Conservation (phyloP, 139 green algal genomes). For the Auxenochlorella protothecoides region DNA sequence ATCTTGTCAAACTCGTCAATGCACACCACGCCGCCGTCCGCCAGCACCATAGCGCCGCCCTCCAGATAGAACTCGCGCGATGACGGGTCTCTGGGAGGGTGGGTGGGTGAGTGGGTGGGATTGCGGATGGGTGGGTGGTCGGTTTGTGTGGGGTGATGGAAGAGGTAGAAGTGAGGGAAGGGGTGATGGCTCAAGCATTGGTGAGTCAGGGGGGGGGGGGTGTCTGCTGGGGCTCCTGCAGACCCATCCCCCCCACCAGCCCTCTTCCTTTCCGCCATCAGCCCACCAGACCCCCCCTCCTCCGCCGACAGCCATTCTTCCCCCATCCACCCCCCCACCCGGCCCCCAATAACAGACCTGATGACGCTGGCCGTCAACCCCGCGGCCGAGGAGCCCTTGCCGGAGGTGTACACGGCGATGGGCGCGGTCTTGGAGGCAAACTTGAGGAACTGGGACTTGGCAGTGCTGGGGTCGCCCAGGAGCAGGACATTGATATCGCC, state of each 20-base stretch:
- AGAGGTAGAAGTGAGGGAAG: neutral
- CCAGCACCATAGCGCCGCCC: constrained; percentile 96
- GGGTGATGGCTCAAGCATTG: neutral
- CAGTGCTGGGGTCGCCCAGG: constrained; percentile 91
- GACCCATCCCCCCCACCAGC: neutral
- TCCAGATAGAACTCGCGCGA: constrained; percentile 75
- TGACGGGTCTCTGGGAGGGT: constrained; percentile 13
- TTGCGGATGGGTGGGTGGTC: too few relatives aligned
- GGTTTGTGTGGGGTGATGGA: too few relatives aligned
- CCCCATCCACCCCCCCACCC: too few relatives aligned
- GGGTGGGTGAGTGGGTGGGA: too few relatives aligned
- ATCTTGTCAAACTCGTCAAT: constrained; percentile 99
- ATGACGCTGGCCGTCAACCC: constrained; percentile 89
- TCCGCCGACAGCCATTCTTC: too few relatives aligned
- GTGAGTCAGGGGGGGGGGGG: neutral
- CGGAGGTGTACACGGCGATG: constrained; percentile 94
- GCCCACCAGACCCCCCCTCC: too few relatives aligned
- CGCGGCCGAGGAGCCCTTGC: constrained; percentile 90
- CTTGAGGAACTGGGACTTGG: constrained; percentile 99
- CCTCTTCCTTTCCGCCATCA: too few relatives aligned
- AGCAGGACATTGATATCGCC: constrained; percentile 98
- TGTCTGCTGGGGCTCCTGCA: neutral
- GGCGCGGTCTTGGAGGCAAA: constrained; percentile 75
- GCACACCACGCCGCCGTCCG: constrained; percentile 94
- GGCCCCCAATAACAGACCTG: constrained; percentile 32